Conservation (phyloP, 768 basidiomycete genomes). For the Podaxis sp. region DNA sequence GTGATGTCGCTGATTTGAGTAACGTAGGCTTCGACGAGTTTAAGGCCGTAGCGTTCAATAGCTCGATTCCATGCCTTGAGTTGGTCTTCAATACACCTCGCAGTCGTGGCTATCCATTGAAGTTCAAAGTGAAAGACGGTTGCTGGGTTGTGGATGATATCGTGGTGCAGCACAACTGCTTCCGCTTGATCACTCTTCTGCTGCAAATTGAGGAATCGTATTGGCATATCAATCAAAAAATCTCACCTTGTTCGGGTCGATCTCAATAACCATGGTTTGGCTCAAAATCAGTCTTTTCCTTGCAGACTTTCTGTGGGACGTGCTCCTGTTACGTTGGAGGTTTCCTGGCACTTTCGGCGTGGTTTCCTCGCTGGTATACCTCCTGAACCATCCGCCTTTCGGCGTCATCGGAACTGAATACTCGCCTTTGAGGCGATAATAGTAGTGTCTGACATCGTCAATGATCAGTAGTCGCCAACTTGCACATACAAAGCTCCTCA, state of each 20-base stretch:
- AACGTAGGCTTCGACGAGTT: constrained; percentile 90
- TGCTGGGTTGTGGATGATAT: constrained; percentile 91
- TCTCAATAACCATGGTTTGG: constrained; percentile 88
- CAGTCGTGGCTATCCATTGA: constrained; percentile 95
- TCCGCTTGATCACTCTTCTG: constrained; percentile 87
- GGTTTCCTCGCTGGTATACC: constrained; percentile 43
- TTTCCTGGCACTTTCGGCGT: constrained; percentile 23
- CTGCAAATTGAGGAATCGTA: background rate
- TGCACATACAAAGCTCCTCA: constrained; percentile 27
- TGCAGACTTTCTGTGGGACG: constrained; percentile 22
- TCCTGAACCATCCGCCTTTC: constrained; percentile 63
- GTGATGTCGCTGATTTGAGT: constrained; percentile 87
- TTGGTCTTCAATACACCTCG: constrained; percentile 85
- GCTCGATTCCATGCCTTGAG: constrained; percentile 76
- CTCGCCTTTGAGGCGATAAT: constrained; percentile 78
- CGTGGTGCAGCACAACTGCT: constrained; percentile 84
- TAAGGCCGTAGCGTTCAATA: constrained; percentile 87
- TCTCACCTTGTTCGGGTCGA: constrained; percentile 68
- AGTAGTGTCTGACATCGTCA: constrained; percentile 64
- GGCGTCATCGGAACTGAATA: constrained; percentile 70
- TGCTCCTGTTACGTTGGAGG: constrained; percentile 27
- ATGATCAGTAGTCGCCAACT: background rate
- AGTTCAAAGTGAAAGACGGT: constrained; percentile 97
- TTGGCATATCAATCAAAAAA: background rate
- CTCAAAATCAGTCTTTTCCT: constrained; percentile 71